These are phyloP conservation scores for Gentiana straminea DNA, from an alignment of 257 asterid species.

Conservation along the genomic window DNA sequence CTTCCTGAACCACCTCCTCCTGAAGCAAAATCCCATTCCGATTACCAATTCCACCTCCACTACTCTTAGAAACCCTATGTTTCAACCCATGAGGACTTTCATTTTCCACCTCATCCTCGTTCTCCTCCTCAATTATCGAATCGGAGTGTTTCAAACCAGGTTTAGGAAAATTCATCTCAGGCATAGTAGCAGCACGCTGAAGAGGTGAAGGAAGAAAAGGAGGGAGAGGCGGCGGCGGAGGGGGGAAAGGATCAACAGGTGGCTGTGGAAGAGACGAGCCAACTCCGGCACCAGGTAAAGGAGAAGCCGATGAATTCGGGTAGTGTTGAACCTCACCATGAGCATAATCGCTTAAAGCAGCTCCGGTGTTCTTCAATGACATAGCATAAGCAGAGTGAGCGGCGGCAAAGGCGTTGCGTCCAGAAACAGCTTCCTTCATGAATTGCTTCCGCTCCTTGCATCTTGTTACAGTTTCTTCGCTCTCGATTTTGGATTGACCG, in stretches of 20 bases:
- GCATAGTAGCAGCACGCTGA: conserved; percentile 82
- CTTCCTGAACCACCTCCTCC: conserved; percentile 24
- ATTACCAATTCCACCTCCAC: conserved; percentile 25
- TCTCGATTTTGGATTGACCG: conserved; percentile 84
- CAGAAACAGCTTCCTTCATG: conserved; percentile 78
- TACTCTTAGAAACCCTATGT: conserved; percentile 40
- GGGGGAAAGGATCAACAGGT: conserved; percentile 40
- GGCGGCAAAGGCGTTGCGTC: conserved; percentile 86
- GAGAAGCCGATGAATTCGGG: conserved; percentile 20
- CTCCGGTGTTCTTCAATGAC: conserved; percentile 86
- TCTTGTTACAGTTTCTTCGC: conserved; percentile 76
- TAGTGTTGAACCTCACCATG: conserved; percentile 54
- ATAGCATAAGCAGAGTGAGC: conserved; percentile 81
- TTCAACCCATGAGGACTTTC: conserved; percentile 49
- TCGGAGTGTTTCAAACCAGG: conserved; percentile 38
- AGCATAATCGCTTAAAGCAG: conserved; percentile 86
- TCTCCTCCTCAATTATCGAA: conserved; percentile 63
- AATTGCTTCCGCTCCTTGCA: conserved; percentile 75
- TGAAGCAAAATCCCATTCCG: conserved; percentile 29
- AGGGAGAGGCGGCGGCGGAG: conserved; percentile 70
- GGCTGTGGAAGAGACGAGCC: conserved; percentile 36
- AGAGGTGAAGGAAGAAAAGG: conserved; percentile 40
- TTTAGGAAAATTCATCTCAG: conserved; percentile 47
- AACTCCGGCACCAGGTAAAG: conserved; percentile 8
- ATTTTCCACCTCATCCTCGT: conserved; percentile 47